Conservation (phyloP, 108 stramenopile genomes). For the Cyclotella sp. region DNA sequence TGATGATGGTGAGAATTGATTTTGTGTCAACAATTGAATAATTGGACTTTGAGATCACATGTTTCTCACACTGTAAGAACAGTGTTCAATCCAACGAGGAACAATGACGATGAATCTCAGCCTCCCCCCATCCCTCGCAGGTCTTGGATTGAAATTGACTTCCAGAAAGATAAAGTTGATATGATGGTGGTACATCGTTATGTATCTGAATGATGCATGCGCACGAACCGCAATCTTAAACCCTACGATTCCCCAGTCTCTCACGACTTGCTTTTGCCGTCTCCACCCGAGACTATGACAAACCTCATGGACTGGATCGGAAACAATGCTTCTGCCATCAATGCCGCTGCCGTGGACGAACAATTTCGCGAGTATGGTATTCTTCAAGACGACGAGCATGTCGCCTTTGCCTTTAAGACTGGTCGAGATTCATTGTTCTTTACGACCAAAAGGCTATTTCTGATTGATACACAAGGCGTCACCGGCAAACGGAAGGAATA, state of each 20-base stretch:
- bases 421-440: slow-evolving; percentile 68
- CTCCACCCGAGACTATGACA: slow-evolving; percentile 39
- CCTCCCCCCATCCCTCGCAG: slow-evolving; percentile 58
- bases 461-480: slow-evolving; percentile 53
- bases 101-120: slow-evolving; percentile 58
- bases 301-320: slow-evolving; percentile 63
- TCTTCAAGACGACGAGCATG: slow-evolving; percentile 66
- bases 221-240: slow-evolving; percentile 33
- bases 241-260: slow-evolving; percentile 47
- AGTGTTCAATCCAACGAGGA: slow-evolving; percentile 49
- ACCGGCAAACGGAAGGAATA: slow-evolving; percentile 68
- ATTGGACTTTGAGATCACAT: not conserved
- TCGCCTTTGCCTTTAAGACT: slow-evolving; percentile 72
- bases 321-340: slow-evolving; percentile 62
- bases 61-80: not conserved
- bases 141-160: slow-evolving; percentile 67
- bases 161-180: slow-evolving; percentile 76
- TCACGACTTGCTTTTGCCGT: slow-evolving; percentile 30
- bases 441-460: slow-evolving; percentile 52
- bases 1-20: slow-evolving; percentile 30
- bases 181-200: slow-evolving; percentile 62
- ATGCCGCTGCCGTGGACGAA: slow-evolving; percentile 49
- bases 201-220: slow-evolving; percentile 58
- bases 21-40: not conserved
- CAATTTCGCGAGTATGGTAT: slow-evolving; percentile 58